phyloP scores from a whole-genome alignment of 768 basidiomycete genomes.

The Collybia sp. region DNA sequence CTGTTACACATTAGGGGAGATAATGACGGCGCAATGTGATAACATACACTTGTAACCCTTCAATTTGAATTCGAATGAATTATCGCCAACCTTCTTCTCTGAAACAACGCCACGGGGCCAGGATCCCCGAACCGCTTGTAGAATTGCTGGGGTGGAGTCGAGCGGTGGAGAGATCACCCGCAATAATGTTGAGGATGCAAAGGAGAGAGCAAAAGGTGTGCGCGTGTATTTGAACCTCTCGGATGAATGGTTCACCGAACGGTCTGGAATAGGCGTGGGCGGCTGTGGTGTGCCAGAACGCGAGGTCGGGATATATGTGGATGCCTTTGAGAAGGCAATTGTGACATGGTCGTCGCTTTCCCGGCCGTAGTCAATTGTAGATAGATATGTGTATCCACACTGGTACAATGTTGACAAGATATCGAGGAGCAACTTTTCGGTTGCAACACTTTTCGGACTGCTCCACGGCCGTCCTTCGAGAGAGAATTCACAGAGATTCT shows the following conservation, averaged over 20 bases:
- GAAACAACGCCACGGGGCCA: conserved; percentile 80
- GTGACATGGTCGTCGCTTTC: conserved; percentile 71
- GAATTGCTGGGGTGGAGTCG: conserved; percentile 70
- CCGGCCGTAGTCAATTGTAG: conserved; percentile 72
- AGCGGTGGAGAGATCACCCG: conserved; percentile 77
- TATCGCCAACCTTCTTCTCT: conserved; percentile 70
- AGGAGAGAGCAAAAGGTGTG: conserved; percentile 69
- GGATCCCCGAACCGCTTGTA: conserved; percentile 71
- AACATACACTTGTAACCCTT: conserved; percentile 73
- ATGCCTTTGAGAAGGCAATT: conserved; percentile 62
- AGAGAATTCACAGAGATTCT: conserved; percentile 62
- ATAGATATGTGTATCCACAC: conserved; percentile 59
- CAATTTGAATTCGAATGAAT: conserved; percentile 74
- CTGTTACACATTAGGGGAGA: conserved; percentile 25
- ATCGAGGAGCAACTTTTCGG: conserved; percentile 68
- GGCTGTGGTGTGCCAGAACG: conserved; percentile 29
- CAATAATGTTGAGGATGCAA: conserved; percentile 60
- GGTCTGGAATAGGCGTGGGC: conserved; percentile 29
- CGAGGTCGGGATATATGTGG: conserved; percentile 19
- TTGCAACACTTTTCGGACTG: conserved; percentile 56
- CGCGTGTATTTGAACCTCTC: conserved; percentile 31
- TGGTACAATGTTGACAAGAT: conserved; percentile 60
- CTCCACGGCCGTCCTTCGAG: conserved; percentile 73
- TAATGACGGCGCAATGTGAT: conserved; percentile 11
- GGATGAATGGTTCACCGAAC: conserved; percentile 29